Conservation (phyloP, 192 early-diverging fungal species). For the Lunasporangiospora selenospora region DNA sequence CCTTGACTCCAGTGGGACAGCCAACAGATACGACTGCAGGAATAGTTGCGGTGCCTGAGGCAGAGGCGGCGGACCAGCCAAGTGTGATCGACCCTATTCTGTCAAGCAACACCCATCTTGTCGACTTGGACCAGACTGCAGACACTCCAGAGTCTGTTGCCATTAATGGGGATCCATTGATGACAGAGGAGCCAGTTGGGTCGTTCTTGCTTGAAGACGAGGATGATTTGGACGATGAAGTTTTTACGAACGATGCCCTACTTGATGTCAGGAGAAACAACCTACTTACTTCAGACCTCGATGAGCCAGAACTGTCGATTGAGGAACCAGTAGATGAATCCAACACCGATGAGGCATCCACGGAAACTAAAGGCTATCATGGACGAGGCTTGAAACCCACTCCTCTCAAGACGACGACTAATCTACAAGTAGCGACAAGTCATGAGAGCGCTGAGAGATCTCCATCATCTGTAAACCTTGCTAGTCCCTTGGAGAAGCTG, state of each 20-base stretch:
- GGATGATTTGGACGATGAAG: conserved; percentile 42
- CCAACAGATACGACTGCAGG: too few relatives aligned
- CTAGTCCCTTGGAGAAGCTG: conserved; percentile 33
- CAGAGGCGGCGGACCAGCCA: too few relatives aligned
- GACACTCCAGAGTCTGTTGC: too few relatives aligned
- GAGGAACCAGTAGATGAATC: too few relatives aligned
- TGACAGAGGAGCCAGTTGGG: conserved; percentile 17
- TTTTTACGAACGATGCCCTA: conserved; percentile 33
- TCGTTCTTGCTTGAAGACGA: conserved; percentile 43
- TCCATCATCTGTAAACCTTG: conserved; percentile 19
- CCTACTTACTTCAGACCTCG: background rate
- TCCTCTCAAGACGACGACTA: background rate
- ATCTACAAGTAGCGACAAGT: background rate
- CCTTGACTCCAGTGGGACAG: too few relatives aligned
- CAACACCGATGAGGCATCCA: background rate
- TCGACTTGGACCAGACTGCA: too few relatives aligned
- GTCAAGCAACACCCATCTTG: too few relatives aligned
- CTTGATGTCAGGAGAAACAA: conserved; percentile 29
- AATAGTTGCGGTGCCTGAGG: too few relatives aligned
- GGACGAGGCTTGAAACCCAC: conserved; percentile 22
- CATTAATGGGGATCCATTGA: too few relatives aligned
- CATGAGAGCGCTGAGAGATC: conserved; percentile 17
- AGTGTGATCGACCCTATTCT: too few relatives aligned
- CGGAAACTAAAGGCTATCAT: background rate
- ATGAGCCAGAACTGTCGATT: background rate